These are phyloP conservation scores for Yamagishiella unicocca DNA, from an alignment of 139 green algal species.

Conservation along the genomic window DNA sequence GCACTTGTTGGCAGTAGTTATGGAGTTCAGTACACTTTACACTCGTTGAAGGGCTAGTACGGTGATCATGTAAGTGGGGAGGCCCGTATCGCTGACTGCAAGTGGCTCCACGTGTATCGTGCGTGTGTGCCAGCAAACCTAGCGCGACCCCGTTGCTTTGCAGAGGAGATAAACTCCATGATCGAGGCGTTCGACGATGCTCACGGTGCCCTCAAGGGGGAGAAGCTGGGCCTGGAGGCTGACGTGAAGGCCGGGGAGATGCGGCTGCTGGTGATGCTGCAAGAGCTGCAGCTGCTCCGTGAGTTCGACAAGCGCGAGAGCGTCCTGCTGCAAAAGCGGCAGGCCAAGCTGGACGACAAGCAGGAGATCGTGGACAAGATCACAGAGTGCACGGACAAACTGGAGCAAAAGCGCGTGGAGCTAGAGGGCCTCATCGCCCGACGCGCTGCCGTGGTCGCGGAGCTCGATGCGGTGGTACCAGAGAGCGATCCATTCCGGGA, in stretches of 20 bases:
- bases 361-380: constrained; percentile 71
- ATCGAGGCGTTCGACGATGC: constrained; percentile 72
- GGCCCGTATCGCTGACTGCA: no score
- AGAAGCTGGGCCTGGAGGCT: constrained; percentile 73
- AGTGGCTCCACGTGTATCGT: no score
- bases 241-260: constrained; percentile 76
- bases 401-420: constrained; percentile 71
- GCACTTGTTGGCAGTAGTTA: no score
- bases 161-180: constrained; percentile 40
- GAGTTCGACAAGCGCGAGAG: constrained; percentile 82
- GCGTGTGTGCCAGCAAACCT: no score
- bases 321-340: constrained; percentile 66
- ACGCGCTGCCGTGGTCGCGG: constrained; percentile 46
- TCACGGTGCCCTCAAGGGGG: constrained; percentile 59
- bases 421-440: constrained; percentile 62
- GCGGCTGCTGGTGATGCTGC: constrained; percentile 65
- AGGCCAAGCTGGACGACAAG: constrained; percentile 75
- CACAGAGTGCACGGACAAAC: constrained; percentile 56
- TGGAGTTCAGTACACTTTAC: no score
- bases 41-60: no score
- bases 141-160: background rate
- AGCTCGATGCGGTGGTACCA: constrained; percentile 67
- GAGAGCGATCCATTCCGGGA: constrained; percentile 71
- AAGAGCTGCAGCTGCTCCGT: constrained; percentile 75
- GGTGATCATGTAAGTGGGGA: no score